phyloP scores from a whole-genome alignment of 306 rosid genomes.

The Citrullus mucosospermus region DNA sequence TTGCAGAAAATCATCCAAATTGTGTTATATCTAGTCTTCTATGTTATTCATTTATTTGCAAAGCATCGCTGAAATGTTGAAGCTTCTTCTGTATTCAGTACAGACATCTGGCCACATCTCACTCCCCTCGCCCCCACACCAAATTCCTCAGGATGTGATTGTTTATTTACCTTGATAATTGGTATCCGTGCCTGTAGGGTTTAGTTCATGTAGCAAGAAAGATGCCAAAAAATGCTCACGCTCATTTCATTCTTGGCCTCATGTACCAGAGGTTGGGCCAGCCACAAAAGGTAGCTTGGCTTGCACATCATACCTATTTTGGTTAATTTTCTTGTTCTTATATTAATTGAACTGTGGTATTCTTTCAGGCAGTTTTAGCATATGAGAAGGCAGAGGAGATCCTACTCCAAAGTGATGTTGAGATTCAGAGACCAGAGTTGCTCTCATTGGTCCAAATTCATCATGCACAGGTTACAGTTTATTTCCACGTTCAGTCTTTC shows the following conservation, averaged over 20 bases:
- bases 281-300: constrained; percentile 57
- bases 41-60: background rate
- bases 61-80: background rate
- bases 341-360: constrained; percentile 9
- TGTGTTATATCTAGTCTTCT: background rate
- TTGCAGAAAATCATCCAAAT: background rate
- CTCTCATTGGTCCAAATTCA: constrained; percentile 85
- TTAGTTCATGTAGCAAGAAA: constrained; percentile 91
- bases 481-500: background rate
- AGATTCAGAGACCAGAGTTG: constrained; percentile 66
- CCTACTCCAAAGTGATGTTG: constrained; percentile 60
- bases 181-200: constrained; percentile 42
- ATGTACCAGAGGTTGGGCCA: constrained; percentile 95
- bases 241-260: constrained; percentile 87
- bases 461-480: constrained; percentile 79
- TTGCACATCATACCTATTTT: background rate
- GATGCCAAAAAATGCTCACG: constrained; percentile 98
- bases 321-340: background rate
- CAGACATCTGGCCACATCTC: background rate
- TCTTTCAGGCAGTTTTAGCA: constrained; percentile 53
- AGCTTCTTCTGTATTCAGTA: background rate
- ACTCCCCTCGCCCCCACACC: background rate
- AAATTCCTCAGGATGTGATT: background rate
- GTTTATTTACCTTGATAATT: constrained; percentile 1
- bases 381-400: constrained; percentile 91